Evolutionary conservation across 2,329 filamentous ascomycete genomes (phyloP).

Genomic region (Cercospora sp.): DNA sequence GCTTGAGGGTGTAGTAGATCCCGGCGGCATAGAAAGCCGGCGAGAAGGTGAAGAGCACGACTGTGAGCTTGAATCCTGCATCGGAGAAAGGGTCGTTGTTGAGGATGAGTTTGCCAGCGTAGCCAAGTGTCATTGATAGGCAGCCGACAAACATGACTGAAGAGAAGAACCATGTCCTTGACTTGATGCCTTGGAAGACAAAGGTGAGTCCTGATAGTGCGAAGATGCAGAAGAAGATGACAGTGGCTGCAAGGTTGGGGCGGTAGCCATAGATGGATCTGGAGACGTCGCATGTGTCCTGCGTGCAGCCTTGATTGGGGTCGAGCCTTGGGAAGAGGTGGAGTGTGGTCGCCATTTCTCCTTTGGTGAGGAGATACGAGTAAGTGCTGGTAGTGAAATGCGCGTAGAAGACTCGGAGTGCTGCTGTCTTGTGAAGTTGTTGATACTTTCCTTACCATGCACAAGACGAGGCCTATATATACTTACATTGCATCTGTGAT

Average conservation of each 20-base stretch:
- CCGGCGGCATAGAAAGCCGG: constrained; percentile 50
- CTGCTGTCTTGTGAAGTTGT: neutral
- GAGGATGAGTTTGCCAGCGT: constrained; percentile 46
- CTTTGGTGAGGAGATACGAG: neutral
- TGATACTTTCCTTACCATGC: neutral
- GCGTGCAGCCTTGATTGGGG: constrained; percentile 34
- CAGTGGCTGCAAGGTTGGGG: constrained; percentile 42
- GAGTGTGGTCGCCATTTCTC: constrained; percentile 12
- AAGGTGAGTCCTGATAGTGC: constrained; percentile 37
- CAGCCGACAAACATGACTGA: constrained; percentile 45
- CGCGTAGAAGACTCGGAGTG: neutral
- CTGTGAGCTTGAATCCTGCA: constrained; percentile 46
- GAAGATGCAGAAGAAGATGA: constrained; percentile 44
- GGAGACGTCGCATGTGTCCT: constrained; percentile 29
- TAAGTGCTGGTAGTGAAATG: neutral
- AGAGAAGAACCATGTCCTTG: constrained; percentile 45
- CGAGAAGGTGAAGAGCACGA: constrained; percentile 47
- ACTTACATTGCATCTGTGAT: no score
- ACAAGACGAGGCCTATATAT: neutral
- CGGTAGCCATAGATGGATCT: constrained; percentile 38
- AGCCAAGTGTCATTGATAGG: constrained; percentile 46
- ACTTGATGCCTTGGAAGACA: constrained; percentile 37
- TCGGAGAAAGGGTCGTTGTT: constrained; percentile 46
- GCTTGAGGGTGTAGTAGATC: constrained; percentile 45
- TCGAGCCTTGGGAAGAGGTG: constrained; percentile 28